Evolutionary conservation across 192 early-diverging fungal species (phyloP), one percentile per base, ranked within the genome.

Genomic region (Backusella westeae): DNA sequence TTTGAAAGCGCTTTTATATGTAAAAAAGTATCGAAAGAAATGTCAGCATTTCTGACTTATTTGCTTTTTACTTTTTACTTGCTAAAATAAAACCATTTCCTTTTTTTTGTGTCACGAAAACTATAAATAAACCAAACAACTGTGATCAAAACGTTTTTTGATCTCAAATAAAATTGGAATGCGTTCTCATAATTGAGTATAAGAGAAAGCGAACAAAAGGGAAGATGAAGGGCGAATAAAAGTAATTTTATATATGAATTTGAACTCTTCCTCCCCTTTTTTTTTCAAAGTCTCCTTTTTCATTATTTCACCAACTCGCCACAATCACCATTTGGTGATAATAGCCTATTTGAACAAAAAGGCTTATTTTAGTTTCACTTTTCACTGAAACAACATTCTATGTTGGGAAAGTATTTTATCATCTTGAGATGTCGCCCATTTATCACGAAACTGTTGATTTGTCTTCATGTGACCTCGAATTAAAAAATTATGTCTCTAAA

Each of bases 141-240:
- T 59, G 53, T 59, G 53, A 63, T 63, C 56, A 29, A 63, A 63
- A 63, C 56, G 56, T 63, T 56, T n/a, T 21, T 63, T 63, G 21
- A 63, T 63, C 14, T 63, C 21, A 26, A 29, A 29, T 9, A 29
- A 63, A 29, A 63, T 63, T 14, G 12, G 56, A 10, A 63, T 63
- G 26, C 56, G 9, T 63, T 63, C 6, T 63, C 26, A 29, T 63
- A 14, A 23, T 4, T 29, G 9, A 63, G 9, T 3, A 26, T 12
- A 9, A 26, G 53, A 63, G 46, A 49, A n/a, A 49, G 46, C 26
- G 23, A 63, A 29, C 9, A 21, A 56, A n/a, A 56, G 21, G 23
- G 53, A 53, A n/a, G 21, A n/a, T n/a, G 52, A 56, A 56, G n/a
- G 10, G 15, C 42, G 56, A 29, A 63, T 3, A 63, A 29, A 63